A percentile compares a stretch with the other conserved stretches of the same genome.
Conservation (phyloP, 2,329 filamentous ascomycete genomes). For the Polychaeton citri region DNA sequence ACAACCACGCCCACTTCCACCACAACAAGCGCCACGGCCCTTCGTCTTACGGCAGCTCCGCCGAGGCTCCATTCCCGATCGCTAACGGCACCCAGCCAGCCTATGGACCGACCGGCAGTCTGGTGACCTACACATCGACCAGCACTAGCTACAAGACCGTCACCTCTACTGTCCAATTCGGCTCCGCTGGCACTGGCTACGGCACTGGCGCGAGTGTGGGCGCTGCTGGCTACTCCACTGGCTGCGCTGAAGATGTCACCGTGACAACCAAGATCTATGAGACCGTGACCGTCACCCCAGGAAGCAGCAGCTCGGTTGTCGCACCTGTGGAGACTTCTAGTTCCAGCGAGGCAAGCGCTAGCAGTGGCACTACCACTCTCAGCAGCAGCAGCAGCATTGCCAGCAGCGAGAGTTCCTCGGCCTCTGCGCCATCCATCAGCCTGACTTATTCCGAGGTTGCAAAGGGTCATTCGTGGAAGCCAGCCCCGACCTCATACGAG, state of each 20-base stretch:
- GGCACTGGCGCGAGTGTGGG: slow-evolving; percentile 8
- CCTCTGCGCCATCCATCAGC: slow-evolving; percentile 1
- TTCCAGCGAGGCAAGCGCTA: not conserved
- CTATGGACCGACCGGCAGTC: not conserved
- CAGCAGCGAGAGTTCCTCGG: slow-evolving; percentile 2
- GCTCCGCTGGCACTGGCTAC: slow-evolving; percentile 8
- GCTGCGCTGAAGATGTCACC: slow-evolving; percentile 21
- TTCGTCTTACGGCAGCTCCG: not conserved
- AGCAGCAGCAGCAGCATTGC: slow-evolving; percentile 2
- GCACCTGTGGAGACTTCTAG: slow-evolving; percentile 1
- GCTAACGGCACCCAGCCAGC: slow-evolving; percentile 1
- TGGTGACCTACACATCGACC: not conserved
- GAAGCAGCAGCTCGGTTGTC: slow-evolving; percentile 1
- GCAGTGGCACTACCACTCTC: slow-evolving; percentile 4
- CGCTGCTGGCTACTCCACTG: slow-evolving; percentile 9
- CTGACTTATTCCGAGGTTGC: slow-evolving; percentile 1
- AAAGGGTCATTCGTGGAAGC: slow-evolving; percentile 1
- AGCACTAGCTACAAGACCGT: not conserved
- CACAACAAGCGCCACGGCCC: slow-evolving; percentile 2
- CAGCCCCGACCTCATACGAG: not conserved
- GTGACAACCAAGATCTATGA: slow-evolving; percentile 28
- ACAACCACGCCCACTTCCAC: slow-evolving; percentile 5
- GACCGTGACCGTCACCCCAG: slow-evolving; percentile 19
- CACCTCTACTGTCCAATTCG: slow-evolving; percentile 2
- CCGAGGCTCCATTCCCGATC: not conserved